Evolutionary conservation across 176 grass and related monocot species (phyloP).

Genomic region (Chloris gayana): DNA sequence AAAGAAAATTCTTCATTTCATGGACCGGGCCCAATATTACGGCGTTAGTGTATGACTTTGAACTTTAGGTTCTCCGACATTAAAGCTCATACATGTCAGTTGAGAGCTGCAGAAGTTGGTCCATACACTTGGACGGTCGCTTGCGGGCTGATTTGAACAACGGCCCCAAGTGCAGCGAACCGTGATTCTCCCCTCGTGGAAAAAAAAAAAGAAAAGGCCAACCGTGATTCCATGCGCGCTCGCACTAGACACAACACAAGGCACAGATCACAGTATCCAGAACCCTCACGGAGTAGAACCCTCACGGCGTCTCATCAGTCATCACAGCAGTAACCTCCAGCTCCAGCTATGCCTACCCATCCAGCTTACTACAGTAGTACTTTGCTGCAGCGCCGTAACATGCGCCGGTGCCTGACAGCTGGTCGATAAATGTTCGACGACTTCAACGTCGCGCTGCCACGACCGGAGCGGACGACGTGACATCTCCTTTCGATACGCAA

Average conservation of each 20-base stretch:
- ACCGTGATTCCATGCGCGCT: not conserved
- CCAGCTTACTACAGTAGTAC: not conserved
- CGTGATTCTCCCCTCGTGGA: too few species aligned
- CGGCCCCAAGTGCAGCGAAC: too few species aligned
- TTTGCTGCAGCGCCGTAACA: not conserved
- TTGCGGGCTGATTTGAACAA: not conserved
- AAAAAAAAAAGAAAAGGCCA: too few species aligned
- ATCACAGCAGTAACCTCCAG: not conserved
- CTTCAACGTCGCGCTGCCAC: not conserved
- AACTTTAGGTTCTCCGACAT: too few species aligned
- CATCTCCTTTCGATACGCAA: not conserved
- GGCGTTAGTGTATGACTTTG: too few species aligned
- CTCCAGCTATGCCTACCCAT: not conserved
- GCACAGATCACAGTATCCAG: not conserved
- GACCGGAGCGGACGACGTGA: not conserved
- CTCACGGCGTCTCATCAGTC: not conserved
- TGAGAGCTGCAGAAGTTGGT: not conserved
- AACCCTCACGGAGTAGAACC: not conserved
- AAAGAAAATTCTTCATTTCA: too few species aligned
- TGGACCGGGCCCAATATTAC: too few species aligned
- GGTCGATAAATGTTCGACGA: not conserved
- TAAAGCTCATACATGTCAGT: too few species aligned
- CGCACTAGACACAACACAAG: not conserved
- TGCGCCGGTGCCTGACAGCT: not conserved
- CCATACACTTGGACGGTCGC: not conserved